Base-by-base conservation (phyloP, 179 eudicot species). In the Spergularia azorica region DNA sequence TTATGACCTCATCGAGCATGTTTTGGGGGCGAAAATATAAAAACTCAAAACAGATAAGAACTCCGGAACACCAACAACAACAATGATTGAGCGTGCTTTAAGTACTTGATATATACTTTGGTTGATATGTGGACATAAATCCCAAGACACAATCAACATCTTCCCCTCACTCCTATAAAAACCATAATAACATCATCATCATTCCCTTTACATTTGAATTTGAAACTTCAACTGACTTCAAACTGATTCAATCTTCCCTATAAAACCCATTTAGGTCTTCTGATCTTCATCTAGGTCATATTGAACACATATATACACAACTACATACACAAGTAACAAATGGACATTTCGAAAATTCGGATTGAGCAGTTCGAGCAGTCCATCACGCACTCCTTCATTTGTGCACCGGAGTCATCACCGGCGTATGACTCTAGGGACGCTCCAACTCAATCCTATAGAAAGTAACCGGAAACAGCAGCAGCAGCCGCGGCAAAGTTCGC, bases 141-240 rank as follows among this genome's bases (percentile, higher is more conserved):
- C 63, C 55, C 74, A 74, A 60, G 74, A 75, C 67, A 76, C 66
- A 80, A 80, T 76, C 79, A 80, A 61, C 48, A 41, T 57, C 60
- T 76, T 56, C 60, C 71, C 67, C 79, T 77, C 71, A 77, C 79
- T 80, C 79, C 55, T 78, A 72, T 14, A 67, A 56, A 75, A 8
- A 38, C 76, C 48, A 43, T 43, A 4, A 80, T 75, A 5, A 80
- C 75, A 54, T 43, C 48, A 0, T 43, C 63, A 70, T 71, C 71
- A 71, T 64, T 54, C 1, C 57, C 54, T 6, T 26, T 52, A n/a
- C 63, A 56, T 80, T 80, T 63, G 52, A 76, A 80, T 76, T 80
- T 71, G 72, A 80, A 26, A 80, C 32, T 56, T 61, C 21, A 5
- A 10, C 54, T 50, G 5, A 3, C 5, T 38, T 14, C 32, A 26